Base-by-base conservation (phyloP, 495 filamentous ascomycete genomes). In the Hypoxylon crocopeplum region DNA sequence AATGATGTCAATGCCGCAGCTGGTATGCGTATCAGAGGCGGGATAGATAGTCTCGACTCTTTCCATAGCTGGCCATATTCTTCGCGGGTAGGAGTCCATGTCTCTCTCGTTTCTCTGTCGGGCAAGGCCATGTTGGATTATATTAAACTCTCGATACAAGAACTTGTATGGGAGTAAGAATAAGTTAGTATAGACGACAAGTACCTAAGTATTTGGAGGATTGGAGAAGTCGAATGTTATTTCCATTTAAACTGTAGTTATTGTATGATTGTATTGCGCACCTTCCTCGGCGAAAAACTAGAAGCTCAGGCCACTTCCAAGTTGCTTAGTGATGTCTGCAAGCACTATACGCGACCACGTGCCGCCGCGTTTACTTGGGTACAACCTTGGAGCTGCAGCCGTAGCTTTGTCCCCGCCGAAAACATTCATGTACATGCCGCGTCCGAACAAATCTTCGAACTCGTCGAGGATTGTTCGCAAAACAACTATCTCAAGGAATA, bases 21-120 rank as follows among this genome's bases (percentile, higher is more conserved):
- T 17, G 86, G 83, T 19, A 96, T 76, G 25, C 93, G 89, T 36
- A 82, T 51, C 19, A 77, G 59, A 2, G 70, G 53, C 21, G 75
- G 73, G 80, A 85, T 57, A 82, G 86, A 69, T 41, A 96, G 80
- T 24, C 93, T 86, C 1, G 79, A 73, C 25, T 79, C 70, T 71
- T 76, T 59, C 66, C 63, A 69, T 34, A 66, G 42, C 33, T 64
- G 68, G 24, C 27, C 6, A 17, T 65, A 68, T 58, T 70, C 68
- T 44, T 68, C 64, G 30, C 68, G 64, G 16, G 51, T 65, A 21
- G 40, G 62, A 29, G 33, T 58, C 59, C 52, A 48, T 37, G 48
- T 24, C 20, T 32, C 30, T 50, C 64, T 55, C 5, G 17, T 21
- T 7, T 50, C 41, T 17, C 36, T 32, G 6, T 53, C 36, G 45